Evolutionary conservation across 108 stramenopile genomes (phyloP).

Genomic region (Skeletonema grethae): DNA sequence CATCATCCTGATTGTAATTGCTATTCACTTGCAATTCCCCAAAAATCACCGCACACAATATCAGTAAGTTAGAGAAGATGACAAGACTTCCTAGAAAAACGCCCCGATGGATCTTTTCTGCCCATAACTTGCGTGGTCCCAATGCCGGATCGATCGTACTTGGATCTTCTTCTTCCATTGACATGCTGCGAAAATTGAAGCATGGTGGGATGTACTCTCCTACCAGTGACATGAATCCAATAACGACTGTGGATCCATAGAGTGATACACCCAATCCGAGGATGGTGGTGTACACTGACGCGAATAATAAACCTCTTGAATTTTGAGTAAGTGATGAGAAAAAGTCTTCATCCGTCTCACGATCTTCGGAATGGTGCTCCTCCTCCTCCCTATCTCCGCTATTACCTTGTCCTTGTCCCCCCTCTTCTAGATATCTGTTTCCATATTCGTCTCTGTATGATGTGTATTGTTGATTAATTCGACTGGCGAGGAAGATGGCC

Average conservation of each 20-base stretch:
- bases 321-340: conserved; percentile 53
- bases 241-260: conserved; percentile 78
- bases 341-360: conserved; percentile 50
- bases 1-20: conserved; percentile 47
- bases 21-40: conserved; percentile 83
- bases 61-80: conserved; percentile 77
- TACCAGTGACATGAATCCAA: conserved; percentile 79
- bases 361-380: conserved; percentile 38
- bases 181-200: conserved; percentile 60
- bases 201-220: conserved; percentile 86
- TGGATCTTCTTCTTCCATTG: conserved; percentile 32
- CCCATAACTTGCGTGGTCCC: conserved; percentile 45
- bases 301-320: conserved; percentile 69
- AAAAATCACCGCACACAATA: conserved; percentile 81
- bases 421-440: conserved; percentile 9
- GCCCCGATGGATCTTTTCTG: conserved; percentile 55
- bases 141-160: conserved; percentile 26
- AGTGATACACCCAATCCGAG: conserved; percentile 64
- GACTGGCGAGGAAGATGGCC: conserved; percentile 54
- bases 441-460: conserved; percentile 31
- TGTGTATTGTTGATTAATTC: conserved; percentile 70
- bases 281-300: conserved; percentile 69
- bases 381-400: conserved; percentile 44
- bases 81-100: conserved; percentile 82
- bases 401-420: conserved; percentile 28